Conservation (phyloP, 768 basidiomycete genomes). For the Calocera cornea region DNA sequence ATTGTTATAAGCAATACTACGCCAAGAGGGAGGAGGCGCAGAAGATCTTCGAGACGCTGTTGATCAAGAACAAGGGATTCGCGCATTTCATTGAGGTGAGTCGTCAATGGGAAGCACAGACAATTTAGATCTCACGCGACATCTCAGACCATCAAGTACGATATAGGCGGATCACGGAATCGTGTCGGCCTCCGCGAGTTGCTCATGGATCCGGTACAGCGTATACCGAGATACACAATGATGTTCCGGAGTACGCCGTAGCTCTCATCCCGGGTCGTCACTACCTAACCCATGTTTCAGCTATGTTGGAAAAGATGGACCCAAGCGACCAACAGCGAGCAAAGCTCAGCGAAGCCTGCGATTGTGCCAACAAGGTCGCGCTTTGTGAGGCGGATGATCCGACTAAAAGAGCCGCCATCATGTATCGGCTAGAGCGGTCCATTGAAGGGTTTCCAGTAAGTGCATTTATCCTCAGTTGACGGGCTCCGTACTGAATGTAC, state of each 20-base stretch:
- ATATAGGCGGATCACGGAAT: constrained; percentile 55
- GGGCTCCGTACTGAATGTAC: not conserved
- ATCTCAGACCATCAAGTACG: constrained; percentile 71
- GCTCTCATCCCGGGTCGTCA: not conserved
- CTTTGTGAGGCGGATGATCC: constrained; percentile 83
- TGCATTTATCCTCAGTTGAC: not conserved
- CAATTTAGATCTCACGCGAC: not conserved
- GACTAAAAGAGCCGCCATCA: constrained; percentile 75
- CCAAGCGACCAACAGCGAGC: constrained; percentile 61
- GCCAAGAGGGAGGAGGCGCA: constrained; percentile 89
- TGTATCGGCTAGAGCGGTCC: constrained; percentile 70
- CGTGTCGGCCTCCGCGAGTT: constrained; percentile 82
- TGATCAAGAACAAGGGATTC: constrained; percentile 64
- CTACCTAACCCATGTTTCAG: constrained; percentile 22
- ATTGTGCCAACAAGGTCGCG: constrained; percentile 81
- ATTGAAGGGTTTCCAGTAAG: constrained; percentile 75
- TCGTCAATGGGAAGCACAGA: constrained; percentile 12
- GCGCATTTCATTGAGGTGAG: constrained; percentile 75
- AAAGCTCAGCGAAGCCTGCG: constrained; percentile 71
- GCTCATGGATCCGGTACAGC: constrained; percentile 91
- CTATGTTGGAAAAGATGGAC: constrained; percentile 82
- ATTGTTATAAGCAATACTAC: constrained; percentile 84
- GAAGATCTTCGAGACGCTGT: constrained; percentile 68
- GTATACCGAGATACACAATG: constrained; percentile 87
- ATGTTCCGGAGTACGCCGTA: constrained; percentile 48